Base-by-base conservation (phyloP, 106 monocot species). In the Triglochin maritima region DNA sequence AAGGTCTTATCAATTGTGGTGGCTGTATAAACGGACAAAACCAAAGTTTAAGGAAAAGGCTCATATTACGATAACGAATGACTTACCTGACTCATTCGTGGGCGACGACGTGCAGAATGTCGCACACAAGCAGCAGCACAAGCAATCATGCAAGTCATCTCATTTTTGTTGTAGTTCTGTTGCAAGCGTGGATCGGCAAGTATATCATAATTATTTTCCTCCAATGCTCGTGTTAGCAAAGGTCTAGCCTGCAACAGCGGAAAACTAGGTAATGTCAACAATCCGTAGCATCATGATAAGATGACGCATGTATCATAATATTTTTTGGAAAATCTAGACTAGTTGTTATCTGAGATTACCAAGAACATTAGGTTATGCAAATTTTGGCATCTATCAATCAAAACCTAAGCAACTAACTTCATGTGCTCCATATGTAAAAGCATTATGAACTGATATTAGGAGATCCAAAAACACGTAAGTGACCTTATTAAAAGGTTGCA, bases 111-210 rank as follows among this genome's bases (percentile, higher is more conserved):
- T 48, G 59, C 67, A 42, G 74, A 75, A 10, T 75, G 74, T 6
- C 74, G 74, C 45, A 75, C 67, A 53, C 67, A 75, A 15, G 74
- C 59, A 46, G 68, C 62, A 44, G 76, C 76, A 63, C 76, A 75
- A n/a, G 59, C 67, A 61, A 68, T 47, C 67, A 75, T 59, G 50
- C 60, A 66, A 5, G 51, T 44, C 74, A 75, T 75, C 48, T 68
- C 74, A 43, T 68, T 59, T 17, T 17, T n/a, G 48, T 68, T 54
- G 29, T 67, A 75, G 59, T 67, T 75, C 9, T 57, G 56, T 50
- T 68, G 13, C 59, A 75, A 67, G 11, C 50, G 29, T 7, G 60
- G 59, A 52, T 75, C 74, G 14, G 65, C 67, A 60, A 75, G 58
- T 43, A 60, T 60, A 60, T 67, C 74, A 46, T 51, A 75, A 12